Evolutionary conservation across 768 basidiomycete genomes (phyloP).

Genomic region (Podaxis pistillaris): DNA sequence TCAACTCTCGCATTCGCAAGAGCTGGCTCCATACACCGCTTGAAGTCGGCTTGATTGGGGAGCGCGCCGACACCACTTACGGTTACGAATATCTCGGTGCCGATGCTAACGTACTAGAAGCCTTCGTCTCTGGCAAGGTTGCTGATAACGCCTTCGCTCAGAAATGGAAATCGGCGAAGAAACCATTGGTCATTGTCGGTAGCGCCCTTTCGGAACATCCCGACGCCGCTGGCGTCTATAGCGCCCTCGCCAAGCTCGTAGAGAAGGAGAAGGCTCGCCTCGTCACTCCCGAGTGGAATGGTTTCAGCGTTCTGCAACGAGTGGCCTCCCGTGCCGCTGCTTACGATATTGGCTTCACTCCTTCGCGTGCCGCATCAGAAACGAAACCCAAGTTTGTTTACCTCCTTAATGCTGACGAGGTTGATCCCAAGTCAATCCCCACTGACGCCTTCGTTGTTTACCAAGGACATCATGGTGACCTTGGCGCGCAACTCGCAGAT

Average conservation of each 20-base stretch:
- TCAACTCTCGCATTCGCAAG: slow-evolving; percentile 96
- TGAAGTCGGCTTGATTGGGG: slow-evolving; percentile 88
- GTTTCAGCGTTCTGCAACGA: slow-evolving; percentile 89
- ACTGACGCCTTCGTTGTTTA: slow-evolving; percentile 95
- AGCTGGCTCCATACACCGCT: slow-evolving; percentile 86
- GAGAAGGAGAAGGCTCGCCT: slow-evolving; percentile 73
- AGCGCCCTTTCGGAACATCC: slow-evolving; percentile 82
- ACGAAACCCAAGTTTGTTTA: slow-evolving; percentile 93
- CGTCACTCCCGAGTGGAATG: slow-evolving; percentile 91
- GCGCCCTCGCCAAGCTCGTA: slow-evolving; percentile 76
- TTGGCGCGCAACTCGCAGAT: slow-evolving; percentile 96
- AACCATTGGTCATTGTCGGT: slow-evolving; percentile 91
- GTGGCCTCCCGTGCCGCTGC: slow-evolving; percentile 90
- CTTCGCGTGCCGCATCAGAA: slow-evolving; percentile 72
- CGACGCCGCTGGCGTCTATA: slow-evolving; percentile 77
- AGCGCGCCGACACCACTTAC: slow-evolving; percentile 88
- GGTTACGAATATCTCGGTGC: slow-evolving; percentile 90
- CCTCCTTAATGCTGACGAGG: slow-evolving; percentile 93
- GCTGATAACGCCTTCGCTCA: slow-evolving; percentile 60
- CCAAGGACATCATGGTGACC: slow-evolving; percentile 97
- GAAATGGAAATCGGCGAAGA: slow-evolving; percentile 88
- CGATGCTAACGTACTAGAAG: slow-evolving; percentile 69
- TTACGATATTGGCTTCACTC: slow-evolving; percentile 92
- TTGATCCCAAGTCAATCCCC: slow-evolving; percentile 86
- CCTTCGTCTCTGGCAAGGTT: slow-evolving; percentile 72